Conservation (phyloP, 1,284 basidiomycete genomes). For the Veloboletus limbatus region DNA sequence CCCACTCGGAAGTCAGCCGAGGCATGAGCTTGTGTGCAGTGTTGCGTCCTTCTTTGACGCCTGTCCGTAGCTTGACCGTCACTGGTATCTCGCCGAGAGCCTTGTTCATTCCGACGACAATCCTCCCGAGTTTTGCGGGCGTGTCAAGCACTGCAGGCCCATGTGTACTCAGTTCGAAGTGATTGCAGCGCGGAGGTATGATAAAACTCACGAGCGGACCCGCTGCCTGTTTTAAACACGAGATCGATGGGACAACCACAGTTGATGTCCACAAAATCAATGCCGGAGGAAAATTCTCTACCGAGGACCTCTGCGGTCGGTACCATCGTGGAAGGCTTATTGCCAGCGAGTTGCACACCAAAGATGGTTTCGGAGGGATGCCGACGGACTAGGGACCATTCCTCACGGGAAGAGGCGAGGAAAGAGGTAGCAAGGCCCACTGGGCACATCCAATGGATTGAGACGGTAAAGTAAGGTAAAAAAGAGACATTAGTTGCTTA, state of each 20-base stretch:
- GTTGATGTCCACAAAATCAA: slow-evolving; percentile 95
- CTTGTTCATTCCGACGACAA: slow-evolving; percentile 88
- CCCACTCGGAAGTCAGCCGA: slow-evolving; percentile 77
- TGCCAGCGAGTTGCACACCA: slow-evolving; percentile 85
- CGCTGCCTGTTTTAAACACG: slow-evolving; percentile 89
- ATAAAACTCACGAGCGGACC: slow-evolving; percentile 70
- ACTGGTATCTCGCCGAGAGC: slow-evolving; percentile 91
- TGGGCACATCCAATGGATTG: slow-evolving; percentile 25
- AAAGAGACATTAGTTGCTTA: slow-evolving; percentile 30
- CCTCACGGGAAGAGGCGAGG: slow-evolving; percentile 79
- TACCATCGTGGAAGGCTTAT: slow-evolving; percentile 73
- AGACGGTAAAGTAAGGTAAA: neutral
- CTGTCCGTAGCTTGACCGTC: slow-evolving; percentile 94
- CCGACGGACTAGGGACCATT: slow-evolving; percentile 86
- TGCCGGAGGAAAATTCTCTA: slow-evolving; percentile 57
- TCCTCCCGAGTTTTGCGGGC: slow-evolving; percentile 80
- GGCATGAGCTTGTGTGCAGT: slow-evolving; percentile 93
- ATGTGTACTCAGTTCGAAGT: neutral
- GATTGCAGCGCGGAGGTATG: neutral
- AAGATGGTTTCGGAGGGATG: slow-evolving; percentile 90
- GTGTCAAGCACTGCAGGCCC: slow-evolving; percentile 70
- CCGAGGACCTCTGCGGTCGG: slow-evolving; percentile 84
- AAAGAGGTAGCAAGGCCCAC: slow-evolving; percentile 85
- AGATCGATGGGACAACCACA: slow-evolving; percentile 97
- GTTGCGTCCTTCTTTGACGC: slow-evolving; percentile 83